Percentiles rank a stretch among this genome's conserved stretches.
phyloP scores from a whole-genome alignment of 139 green algal species.

The Pseudopediastrum boryanum region DNA sequence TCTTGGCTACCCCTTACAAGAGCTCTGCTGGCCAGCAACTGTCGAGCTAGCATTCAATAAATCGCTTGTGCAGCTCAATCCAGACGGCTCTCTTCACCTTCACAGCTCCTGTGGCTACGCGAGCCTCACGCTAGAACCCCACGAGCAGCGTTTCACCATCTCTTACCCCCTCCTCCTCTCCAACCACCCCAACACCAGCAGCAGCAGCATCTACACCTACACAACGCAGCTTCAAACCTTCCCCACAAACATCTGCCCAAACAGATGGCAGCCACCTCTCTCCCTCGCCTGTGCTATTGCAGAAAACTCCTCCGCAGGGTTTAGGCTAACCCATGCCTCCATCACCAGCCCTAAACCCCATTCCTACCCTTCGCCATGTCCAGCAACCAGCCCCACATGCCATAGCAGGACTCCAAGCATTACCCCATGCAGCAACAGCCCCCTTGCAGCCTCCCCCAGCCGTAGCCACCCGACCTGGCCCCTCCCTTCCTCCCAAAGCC shows the following conservation, averaged over 20 bases:
- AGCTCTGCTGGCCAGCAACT: conserved; percentile 56
- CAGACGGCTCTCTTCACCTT: conserved; percentile 49
- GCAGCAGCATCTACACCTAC: conserved; percentile 46
- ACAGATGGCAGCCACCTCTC: conserved; percentile 46
- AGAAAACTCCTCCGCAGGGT: background rate
- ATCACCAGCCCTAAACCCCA: too few relatives aligned
- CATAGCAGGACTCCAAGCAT: too few relatives aligned
- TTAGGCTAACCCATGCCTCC: background rate
- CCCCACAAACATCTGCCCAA: conserved; percentile 23
- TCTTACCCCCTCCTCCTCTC: conserved; percentile 65
- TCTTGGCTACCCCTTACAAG: conserved; percentile 43
- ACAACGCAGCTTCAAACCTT: conserved; percentile 60
- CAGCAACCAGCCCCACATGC: too few relatives aligned
- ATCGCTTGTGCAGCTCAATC: conserved; percentile 36
- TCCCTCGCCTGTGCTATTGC: conserved; percentile 29
- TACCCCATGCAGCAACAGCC: too few relatives aligned
- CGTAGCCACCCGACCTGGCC: too few relatives aligned
- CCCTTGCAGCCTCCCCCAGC: too few relatives aligned
- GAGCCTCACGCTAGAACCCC: conserved; percentile 54
- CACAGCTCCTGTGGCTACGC: conserved; percentile 52
- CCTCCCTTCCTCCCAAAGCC: too few relatives aligned
- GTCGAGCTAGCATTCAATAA: conserved; percentile 23
- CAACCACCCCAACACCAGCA: background rate
- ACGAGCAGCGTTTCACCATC: conserved; percentile 59
- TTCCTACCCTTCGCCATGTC: too few relatives aligned